These are phyloP conservation scores for Somion occarium DNA, from an alignment of 1,284 basidiomycete species.

Conservation along the genomic window DNA sequence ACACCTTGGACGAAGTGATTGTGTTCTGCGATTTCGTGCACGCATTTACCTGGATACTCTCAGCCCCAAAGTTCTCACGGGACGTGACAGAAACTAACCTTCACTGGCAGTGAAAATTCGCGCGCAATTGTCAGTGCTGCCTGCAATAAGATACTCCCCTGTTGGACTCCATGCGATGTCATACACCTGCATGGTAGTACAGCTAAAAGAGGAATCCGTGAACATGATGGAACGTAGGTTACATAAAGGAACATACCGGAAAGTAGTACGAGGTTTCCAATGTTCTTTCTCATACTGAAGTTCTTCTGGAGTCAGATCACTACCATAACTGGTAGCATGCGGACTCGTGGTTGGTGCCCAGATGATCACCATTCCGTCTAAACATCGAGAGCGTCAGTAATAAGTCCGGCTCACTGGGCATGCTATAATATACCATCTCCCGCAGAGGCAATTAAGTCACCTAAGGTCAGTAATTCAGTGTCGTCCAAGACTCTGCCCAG, in stretches of 20 bases:
- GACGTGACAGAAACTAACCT: too few species aligned
- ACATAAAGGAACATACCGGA: slow-evolving; percentile 69
- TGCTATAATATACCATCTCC: slow-evolving; percentile 69
- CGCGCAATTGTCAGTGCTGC: slow-evolving; percentile 95
- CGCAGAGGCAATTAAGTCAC: slow-evolving; percentile 87
- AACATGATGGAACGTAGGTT: neutral
- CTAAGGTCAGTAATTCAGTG: slow-evolving; percentile 40
- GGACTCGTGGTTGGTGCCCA: slow-evolving; percentile 85
- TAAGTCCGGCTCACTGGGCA: neutral
- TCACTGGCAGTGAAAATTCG: slow-evolving; percentile 77
- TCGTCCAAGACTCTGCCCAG: too few species aligned
- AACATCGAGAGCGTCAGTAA: slow-evolving; percentile 9
- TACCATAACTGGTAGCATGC: slow-evolving; percentile 70
- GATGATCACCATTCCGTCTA: slow-evolving; percentile 95
- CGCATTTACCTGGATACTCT: slow-evolving; percentile 59
- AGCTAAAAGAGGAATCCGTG: slow-evolving; percentile 35
- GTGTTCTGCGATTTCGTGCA: slow-evolving; percentile 86
- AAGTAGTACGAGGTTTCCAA: slow-evolving; percentile 90
- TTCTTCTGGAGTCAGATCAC: slow-evolving; percentile 72
- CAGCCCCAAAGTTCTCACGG: slow-evolving; percentile 8
- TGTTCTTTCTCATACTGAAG: slow-evolving; percentile 88
- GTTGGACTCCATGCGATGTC: slow-evolving; percentile 97
- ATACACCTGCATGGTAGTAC: slow-evolving; percentile 92
- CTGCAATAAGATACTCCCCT: slow-evolving; percentile 90
- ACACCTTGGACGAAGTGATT: slow-evolving; percentile 95